Percentiles rank a stretch among this genome's conserved stretches.
Conservation (phyloP, 257 asterid genomes). For the Solanum rostratum region DNA sequence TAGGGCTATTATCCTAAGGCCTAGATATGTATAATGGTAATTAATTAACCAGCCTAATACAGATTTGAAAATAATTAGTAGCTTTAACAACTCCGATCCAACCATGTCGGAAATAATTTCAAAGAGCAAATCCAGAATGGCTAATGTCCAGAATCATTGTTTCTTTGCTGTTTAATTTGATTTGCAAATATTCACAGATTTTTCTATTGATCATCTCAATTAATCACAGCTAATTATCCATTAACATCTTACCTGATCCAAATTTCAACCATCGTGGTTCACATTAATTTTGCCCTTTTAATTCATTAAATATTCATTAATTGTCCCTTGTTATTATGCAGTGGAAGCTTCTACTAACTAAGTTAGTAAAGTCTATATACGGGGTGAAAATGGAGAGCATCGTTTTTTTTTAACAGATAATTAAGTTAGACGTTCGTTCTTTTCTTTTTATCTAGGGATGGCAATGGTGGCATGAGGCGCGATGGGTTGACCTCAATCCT, state of each 20-base stretch:
- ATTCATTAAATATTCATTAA: not conserved
- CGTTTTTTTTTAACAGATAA: too few species aligned
- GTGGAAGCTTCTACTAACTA: too few species aligned
- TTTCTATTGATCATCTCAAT: not conserved
- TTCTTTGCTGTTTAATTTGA: not conserved
- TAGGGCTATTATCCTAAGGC: not conserved
- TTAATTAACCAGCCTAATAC: constrained; percentile 3
- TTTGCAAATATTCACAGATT: not conserved
- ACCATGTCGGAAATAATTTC: not conserved
- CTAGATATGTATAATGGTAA: not conserved
- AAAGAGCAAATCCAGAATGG: not conserved
- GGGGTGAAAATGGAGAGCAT: too few species aligned
- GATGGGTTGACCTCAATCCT: too few species aligned
- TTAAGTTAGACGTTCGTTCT: too few species aligned
- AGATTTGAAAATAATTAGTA: not conserved
- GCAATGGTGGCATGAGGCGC: too few species aligned
- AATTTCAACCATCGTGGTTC: not conserved
- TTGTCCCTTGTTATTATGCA: too few species aligned
- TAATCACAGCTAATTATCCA: not conserved
- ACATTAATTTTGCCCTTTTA: not conserved
- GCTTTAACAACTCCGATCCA: constrained; percentile 9
- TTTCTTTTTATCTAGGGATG: too few species aligned
- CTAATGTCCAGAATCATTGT: not conserved
- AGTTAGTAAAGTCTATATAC: too few species aligned
- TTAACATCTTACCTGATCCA: not conserved